Evolutionary conservation across 1,284 basidiomycete species (phyloP).

Genomic region (Naganishia sp.): DNA sequence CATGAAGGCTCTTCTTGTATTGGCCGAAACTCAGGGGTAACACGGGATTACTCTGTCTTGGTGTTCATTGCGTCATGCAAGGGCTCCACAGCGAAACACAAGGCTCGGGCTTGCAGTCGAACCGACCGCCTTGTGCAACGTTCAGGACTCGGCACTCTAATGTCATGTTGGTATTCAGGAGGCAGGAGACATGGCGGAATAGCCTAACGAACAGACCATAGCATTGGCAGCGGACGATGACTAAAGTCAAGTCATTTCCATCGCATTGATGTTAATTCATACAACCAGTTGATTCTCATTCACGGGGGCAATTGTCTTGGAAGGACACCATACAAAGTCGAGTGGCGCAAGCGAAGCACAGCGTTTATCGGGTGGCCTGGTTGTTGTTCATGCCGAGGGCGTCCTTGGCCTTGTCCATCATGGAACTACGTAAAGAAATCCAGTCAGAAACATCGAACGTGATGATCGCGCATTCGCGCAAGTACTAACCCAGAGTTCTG

Average conservation of each 20-base stretch:
- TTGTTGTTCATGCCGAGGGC: slow-evolving; percentile 36
- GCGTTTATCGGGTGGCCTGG: neutral
- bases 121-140: neutral
- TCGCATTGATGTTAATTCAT: slow-evolving; percentile 2
- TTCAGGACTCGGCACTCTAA: neutral
- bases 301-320: neutral
- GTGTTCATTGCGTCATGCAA: too few relatives aligned
- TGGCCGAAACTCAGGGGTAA: too few relatives aligned
- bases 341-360: neutral
- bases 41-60: too few relatives aligned
- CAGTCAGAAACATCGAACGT: neutral
- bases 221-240: neutral
- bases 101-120: too few relatives aligned
- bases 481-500: slow-evolving; percentile 38
- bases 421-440: slow-evolving; percentile 10
- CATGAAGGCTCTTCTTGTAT: neutral
- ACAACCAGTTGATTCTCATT: neutral
- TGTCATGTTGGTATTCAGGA: neutral
- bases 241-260: neutral
- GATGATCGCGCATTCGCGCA: neutral
- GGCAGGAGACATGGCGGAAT: neutral
- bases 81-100: too few relatives aligned
- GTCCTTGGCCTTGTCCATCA: slow-evolving; percentile 42
- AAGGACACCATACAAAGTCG: neutral
- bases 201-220: neutral